A percentile compares a stretch with the other conserved stretches of the same genome.
These are phyloP conservation scores for Kernera saxatilis DNA, from an alignment of 345 rosid species.

Conservation along the genomic window DNA sequence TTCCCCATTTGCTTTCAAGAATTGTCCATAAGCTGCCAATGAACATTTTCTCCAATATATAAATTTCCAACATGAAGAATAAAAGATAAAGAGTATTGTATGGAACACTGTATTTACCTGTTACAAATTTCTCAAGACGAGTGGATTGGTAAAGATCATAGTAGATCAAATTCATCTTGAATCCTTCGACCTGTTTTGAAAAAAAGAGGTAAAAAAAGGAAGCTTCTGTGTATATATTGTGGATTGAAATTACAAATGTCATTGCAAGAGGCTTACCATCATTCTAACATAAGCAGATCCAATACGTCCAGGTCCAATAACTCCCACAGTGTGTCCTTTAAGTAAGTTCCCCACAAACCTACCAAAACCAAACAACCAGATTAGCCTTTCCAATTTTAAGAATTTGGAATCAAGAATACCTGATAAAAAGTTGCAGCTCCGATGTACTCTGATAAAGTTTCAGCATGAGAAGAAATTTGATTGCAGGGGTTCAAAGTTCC, in stretches of 20 bases:
- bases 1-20: constrained; percentile 82
- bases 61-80: background rate
- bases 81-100: background rate
- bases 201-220: background rate
- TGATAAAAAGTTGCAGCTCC: too few relatives aligned
- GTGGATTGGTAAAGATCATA: constrained; percentile 91
- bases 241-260: background rate
- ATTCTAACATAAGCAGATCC: constrained; percentile 97
- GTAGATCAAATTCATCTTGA: constrained; percentile 96
- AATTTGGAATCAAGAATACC: too few relatives aligned
- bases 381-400: background rate
- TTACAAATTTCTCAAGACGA: constrained; percentile 88
- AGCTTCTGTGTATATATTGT: background rate
- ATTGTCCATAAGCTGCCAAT: constrained; percentile 66
- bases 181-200: constrained; percentile 69
- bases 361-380: background rate
- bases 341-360: constrained; percentile 97
- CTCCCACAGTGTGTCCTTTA: constrained; percentile 97
- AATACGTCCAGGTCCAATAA: constrained; percentile 96
- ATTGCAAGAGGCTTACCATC: constrained; percentile 55
- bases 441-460: too few relatives aligned
- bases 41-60: background rate
- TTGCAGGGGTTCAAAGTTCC: too few relatives aligned
- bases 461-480: too few relatives aligned
- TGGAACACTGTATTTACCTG: constrained; percentile 41